Conservation (phyloP, 192 early-diverging fungal genomes). For the Entophlyctis helioformis region DNA sequence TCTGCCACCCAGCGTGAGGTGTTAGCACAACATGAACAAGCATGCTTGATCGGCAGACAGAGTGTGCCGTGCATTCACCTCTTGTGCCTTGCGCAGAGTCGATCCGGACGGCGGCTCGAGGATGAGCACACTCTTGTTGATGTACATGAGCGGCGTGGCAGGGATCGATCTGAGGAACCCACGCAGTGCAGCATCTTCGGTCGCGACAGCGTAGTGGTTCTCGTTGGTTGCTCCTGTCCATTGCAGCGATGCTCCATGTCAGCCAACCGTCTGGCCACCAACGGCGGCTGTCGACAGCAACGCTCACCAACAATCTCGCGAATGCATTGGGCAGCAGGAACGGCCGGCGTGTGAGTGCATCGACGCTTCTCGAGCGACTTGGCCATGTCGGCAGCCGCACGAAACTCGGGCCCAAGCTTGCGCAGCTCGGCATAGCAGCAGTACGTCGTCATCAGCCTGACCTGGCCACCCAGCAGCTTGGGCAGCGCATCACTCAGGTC, state of each 20-base stretch:
- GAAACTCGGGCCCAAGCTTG: conserved; percentile 47
- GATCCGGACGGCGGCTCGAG: conserved; percentile 62
- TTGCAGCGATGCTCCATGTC: neutral
- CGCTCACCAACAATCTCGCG: conserved; percentile 63
- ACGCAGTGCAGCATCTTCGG: conserved; percentile 61
- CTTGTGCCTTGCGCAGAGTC: conserved; percentile 28
- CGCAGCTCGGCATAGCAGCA: conserved; percentile 68
- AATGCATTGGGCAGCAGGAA: conserved; percentile 58
- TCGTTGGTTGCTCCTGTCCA: conserved; percentile 46
- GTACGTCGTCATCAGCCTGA: conserved; percentile 56
- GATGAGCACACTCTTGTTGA: conserved; percentile 63
- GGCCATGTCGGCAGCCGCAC: conserved; percentile 41
- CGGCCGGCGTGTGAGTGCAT: conserved; percentile 60
- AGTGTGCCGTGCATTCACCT: too few relatives aligned
- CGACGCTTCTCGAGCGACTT: conserved; percentile 67
- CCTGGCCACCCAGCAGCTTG: conserved; percentile 48
- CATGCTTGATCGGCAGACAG: too few relatives aligned
- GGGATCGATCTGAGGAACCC: conserved; percentile 50
- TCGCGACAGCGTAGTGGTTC: conserved; percentile 77
- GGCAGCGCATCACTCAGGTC: conserved; percentile 52
- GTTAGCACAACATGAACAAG: too few relatives aligned
- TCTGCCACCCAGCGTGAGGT: too few relatives aligned
- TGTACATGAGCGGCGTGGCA: conserved; percentile 79
- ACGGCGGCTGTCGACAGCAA: too few relatives aligned
- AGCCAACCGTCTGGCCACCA: neutral